Evolutionary conservation across 148 eudicot genomes (phyloP).

Genomic region (Vaccinium darrowii): DNA sequence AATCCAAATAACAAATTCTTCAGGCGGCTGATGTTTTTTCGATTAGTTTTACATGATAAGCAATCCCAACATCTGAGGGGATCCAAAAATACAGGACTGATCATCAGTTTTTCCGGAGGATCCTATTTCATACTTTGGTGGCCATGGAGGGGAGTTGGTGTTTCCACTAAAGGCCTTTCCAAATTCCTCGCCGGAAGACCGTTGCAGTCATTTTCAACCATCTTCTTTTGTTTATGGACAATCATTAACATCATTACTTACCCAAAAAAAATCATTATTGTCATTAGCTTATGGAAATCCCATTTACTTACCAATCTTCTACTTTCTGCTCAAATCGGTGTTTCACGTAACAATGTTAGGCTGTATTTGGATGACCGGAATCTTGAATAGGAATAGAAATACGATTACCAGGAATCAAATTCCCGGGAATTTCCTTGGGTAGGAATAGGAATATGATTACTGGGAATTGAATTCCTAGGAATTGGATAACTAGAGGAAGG

Average conservation of each 20-base stretch:
- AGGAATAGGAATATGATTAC: too few relatives aligned
- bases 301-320: neutral
- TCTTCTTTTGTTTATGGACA: neutral
- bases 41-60: neutral
- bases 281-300: neutral
- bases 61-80: neutral
- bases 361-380: too few relatives aligned
- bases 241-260: neutral
- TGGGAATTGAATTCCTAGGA: too few relatives aligned
- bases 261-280: neutral
- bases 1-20: neutral
- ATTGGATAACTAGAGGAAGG: too few relatives aligned
- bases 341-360: too few relatives aligned
- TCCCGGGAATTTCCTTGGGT: too few relatives aligned
- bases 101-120: neutral
- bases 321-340: neutral
- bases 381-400: too few relatives aligned
- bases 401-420: too few relatives aligned
- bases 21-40: neutral
- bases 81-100: too few relatives aligned
- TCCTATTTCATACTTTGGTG: neutral
- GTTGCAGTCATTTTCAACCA: conserved; percentile 1
- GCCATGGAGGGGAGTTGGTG: neutral
- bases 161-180: neutral
- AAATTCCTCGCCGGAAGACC: neutral